These are phyloP conservation scores for Mycena venus DNA, from an alignment of 768 basidiomycete species.

Conservation along the genomic window DNA sequence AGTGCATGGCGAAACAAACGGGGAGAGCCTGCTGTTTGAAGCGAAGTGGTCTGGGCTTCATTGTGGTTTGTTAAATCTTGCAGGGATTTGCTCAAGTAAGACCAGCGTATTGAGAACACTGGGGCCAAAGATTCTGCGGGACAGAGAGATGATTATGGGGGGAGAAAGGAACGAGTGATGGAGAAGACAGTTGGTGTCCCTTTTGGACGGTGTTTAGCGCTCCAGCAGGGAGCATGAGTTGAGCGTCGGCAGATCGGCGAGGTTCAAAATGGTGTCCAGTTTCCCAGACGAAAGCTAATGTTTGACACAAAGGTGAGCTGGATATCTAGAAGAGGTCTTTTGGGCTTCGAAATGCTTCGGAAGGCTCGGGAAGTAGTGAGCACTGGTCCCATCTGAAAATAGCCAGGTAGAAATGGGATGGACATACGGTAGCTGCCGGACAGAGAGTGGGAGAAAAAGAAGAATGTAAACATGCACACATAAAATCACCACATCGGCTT, in stretches of 20 bases:
- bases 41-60: neutral
- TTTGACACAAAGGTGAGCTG: no score
- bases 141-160: neutral
- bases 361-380: neutral
- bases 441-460: neutral
- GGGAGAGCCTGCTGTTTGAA: neutral
- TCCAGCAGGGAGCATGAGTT: neutral
- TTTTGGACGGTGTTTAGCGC: neutral
- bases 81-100: neutral
- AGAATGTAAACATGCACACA: neutral
- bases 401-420: neutral
- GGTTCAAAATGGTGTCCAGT: neutral
- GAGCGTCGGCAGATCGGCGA: neutral
- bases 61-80: neutral
- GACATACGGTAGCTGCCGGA: neutral
- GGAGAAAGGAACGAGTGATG: neutral
- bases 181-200: neutral
- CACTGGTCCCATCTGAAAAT: neutral
- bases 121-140: neutral
- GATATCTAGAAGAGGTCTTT: no score
- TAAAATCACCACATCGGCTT: neutral
- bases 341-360: no score
- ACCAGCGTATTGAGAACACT: neutral
- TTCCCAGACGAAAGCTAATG: no score
- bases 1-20: neutral